phyloP scores from a whole-genome alignment of 148 eudicot genomes.

The Silene conica region DNA sequence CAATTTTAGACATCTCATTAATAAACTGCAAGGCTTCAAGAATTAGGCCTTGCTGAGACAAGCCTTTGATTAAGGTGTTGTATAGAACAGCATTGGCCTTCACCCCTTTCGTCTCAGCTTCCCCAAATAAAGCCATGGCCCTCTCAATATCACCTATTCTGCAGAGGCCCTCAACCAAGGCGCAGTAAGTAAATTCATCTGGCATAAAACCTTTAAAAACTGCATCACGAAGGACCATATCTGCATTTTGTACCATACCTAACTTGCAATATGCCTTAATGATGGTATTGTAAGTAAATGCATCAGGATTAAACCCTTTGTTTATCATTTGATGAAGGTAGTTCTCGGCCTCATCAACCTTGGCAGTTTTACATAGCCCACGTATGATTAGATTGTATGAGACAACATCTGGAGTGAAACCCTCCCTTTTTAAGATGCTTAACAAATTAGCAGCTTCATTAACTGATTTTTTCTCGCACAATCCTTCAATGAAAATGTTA shows the following conservation, averaged over 20 bases:
- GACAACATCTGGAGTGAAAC: constrained; percentile 71
- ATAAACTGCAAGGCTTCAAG: constrained; percentile 67
- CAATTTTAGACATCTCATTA: constrained; percentile 64
- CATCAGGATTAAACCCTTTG: constrained; percentile 77
- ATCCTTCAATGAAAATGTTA: constrained; percentile 79
- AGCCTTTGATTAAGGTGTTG: constrained; percentile 81
- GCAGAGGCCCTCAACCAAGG: constrained; percentile 70
- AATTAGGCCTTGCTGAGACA: constrained; percentile 62
- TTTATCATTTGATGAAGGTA: constrained; percentile 77
- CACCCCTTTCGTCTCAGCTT: constrained; percentile 55
- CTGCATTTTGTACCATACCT: constrained; percentile 64
- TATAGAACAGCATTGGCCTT: constrained; percentile 53
- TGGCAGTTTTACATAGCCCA: constrained; percentile 68
- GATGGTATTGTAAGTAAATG: constrained; percentile 71
- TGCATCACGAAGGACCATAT: constrained; percentile 63
- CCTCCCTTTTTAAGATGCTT: constrained; percentile 37
- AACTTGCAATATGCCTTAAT: constrained; percentile 79
- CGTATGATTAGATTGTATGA: constrained; percentile 80
- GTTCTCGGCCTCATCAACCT: constrained; percentile 63
- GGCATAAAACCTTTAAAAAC: constrained; percentile 67
- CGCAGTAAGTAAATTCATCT: constrained; percentile 75
- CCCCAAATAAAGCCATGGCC: constrained; percentile 53
- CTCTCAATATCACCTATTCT: constrained; percentile 70
- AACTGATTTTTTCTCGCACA: constrained; percentile 55
- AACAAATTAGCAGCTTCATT: constrained; percentile 61